Conservation (phyloP, 306 rosid genomes). For the Cyamopsis tetragonoloba region DNA sequence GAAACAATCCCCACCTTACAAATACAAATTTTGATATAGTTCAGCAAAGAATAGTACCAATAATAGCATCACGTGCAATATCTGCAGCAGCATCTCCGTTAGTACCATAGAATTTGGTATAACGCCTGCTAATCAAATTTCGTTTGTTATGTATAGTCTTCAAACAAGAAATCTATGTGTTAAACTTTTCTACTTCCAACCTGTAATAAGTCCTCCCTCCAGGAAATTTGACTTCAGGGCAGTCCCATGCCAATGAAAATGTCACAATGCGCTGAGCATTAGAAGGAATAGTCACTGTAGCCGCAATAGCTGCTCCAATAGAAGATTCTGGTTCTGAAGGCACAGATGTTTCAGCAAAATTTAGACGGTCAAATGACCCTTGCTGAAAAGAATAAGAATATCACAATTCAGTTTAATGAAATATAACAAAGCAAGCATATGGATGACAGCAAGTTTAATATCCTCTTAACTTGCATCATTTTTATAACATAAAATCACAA, state of each 20-base stretch:
- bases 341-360: slow-evolving; percentile 36
- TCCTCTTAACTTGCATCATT: background rate
- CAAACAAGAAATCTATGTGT: slow-evolving; percentile 12
- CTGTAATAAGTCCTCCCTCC: slow-evolving; percentile 66
- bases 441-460: background rate
- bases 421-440: background rate
- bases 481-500: slow-evolving; percentile 8
- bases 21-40: slow-evolving; percentile 9
- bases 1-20: slow-evolving; percentile 13
- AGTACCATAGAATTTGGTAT: slow-evolving; percentile 81
- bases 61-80: slow-evolving; percentile 88
- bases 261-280: slow-evolving; percentile 60
- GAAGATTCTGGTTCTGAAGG: slow-evolving; percentile 85
- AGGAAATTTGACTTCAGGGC: slow-evolving; percentile 74
- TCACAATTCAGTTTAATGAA: slow-evolving; percentile 25
- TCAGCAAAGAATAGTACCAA: slow-evolving; percentile 47
- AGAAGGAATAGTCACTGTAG: slow-evolving; percentile 72
- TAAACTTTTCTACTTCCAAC: slow-evolving; percentile 43
- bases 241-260: slow-evolving; percentile 93
- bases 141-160: slow-evolving; percentile 24
- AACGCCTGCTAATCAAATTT: slow-evolving; percentile 63
- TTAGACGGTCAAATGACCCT: slow-evolving; percentile 76
- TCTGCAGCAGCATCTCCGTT: slow-evolving; percentile 75
- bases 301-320: slow-evolving; percentile 94
- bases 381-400: slow-evolving; percentile 44